Percentiles rank a stretch among this genome's conserved stretches.
Evolutionary conservation across 805 yeast species (phyloP).

Genomic region (Metschnikowia gruessii): DNA sequence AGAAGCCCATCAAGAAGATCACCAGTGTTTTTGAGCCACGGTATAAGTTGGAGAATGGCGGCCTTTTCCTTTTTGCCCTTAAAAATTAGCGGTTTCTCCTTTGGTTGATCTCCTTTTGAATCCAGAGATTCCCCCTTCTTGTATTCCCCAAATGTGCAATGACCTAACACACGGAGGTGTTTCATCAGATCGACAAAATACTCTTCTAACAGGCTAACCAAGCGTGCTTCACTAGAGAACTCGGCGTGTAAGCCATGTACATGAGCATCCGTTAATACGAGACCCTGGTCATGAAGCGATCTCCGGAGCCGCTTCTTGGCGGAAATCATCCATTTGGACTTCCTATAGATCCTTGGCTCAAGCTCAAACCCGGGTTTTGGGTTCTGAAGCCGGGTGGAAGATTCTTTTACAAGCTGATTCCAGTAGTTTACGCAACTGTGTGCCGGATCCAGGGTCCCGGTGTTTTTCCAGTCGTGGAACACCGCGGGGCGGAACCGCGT

Average conservation of each 20-base stretch:
- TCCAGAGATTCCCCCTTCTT: not conserved
- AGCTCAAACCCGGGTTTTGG: slow-evolving; percentile 3
- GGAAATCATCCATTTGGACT: slow-evolving; percentile 27
- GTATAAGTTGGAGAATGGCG: not conserved
- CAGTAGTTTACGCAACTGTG: slow-evolving; percentile 3
- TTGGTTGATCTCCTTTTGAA: too few relatives aligned
- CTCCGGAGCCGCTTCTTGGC: slow-evolving; percentile 17
- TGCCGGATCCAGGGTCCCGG: not conserved
- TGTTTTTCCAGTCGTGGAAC: slow-evolving; percentile 1
- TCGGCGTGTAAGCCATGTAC: slow-evolving; percentile 10
- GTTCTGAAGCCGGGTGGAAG: not conserved
- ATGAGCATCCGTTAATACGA: slow-evolving; percentile 14
- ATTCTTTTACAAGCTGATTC: slow-evolving; percentile 1
- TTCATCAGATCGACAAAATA: slow-evolving; percentile 19
- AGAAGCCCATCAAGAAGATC: slow-evolving; percentile 1
- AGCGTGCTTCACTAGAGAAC: not conserved
- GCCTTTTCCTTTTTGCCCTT: not conserved
- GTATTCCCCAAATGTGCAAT: not conserved
- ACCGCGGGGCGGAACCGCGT: not conserved
- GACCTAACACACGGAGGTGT: slow-evolving; percentile 19
- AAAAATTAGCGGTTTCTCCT: not conserved
- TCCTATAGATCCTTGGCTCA: slow-evolving; percentile 22
- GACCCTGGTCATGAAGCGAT: slow-evolving; percentile 16
- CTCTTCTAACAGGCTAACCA: slow-evolving; percentile 8
- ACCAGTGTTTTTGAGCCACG: slow-evolving; percentile 7